These are phyloP conservation scores for Sarocladium oryzae DNA, from an alignment of 2,329 filamentous ascomycete genomes.

Conservation along the genomic window DNA sequence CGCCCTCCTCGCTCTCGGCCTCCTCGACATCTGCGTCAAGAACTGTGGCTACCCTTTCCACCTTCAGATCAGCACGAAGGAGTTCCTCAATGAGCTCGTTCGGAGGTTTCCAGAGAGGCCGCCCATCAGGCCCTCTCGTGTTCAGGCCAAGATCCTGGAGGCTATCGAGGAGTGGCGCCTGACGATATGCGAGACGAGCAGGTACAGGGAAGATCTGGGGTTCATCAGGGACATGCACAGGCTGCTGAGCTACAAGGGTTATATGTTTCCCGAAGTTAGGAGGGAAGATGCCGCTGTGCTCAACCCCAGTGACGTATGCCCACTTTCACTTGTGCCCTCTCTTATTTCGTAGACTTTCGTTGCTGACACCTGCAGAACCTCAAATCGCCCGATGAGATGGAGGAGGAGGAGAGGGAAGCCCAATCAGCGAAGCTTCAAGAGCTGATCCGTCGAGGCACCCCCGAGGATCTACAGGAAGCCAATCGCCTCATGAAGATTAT, in stretches of 20 bases:
- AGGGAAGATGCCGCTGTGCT: slow-evolving; percentile 92
- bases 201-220: slow-evolving; percentile 94
- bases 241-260: slow-evolving; percentile 92
- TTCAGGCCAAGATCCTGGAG: slow-evolving; percentile 89
- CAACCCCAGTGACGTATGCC: slow-evolving; percentile 87
- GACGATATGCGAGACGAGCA: slow-evolving; percentile 96
- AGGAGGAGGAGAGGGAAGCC: slow-evolving; percentile 88
- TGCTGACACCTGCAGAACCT: slow-evolving; percentile 60
- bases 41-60: slow-evolving; percentile 99
- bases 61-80: slow-evolving; percentile 96
- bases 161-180: slow-evolving; percentile 97
- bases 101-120: slow-evolving; percentile 92
- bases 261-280: slow-evolving; percentile 87
- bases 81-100: slow-evolving; percentile 97
- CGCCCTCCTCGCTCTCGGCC: slow-evolving; percentile 77
- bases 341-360: no score
- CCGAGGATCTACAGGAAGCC: slow-evolving; percentile 91
- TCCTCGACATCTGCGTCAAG: slow-evolving; percentile 98
- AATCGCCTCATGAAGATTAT: slow-evolving; percentile 99
- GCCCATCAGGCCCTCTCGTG: slow-evolving; percentile 75
- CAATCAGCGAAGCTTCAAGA: slow-evolving; percentile 98
- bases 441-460: slow-evolving; percentile 83
- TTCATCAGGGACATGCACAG: slow-evolving; percentile 98
- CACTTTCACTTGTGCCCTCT: not conserved
- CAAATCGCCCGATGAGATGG: slow-evolving; percentile 96